Evolutionary conservation across 2,329 filamentous ascomycete genomes (phyloP).

Genomic region (Domatiomyces catenatus): DNA sequence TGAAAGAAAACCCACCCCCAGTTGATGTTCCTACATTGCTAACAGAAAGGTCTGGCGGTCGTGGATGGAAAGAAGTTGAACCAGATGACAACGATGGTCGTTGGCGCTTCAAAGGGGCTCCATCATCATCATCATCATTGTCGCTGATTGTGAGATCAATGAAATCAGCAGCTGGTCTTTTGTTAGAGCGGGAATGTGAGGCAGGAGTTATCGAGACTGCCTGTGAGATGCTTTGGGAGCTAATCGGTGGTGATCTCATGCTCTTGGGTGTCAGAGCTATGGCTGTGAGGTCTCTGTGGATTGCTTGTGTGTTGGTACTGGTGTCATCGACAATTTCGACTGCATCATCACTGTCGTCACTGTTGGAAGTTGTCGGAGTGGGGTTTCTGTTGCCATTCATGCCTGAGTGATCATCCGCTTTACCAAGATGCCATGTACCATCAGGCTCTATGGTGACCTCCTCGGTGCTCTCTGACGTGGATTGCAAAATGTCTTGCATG

Average conservation of each 20-base stretch:
- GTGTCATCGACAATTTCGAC: constrained; percentile 34
- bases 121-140: constrained; percentile 33
- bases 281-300: constrained; percentile 6
- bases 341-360: constrained; percentile 35
- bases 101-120: constrained; percentile 10
- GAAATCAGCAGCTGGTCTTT: constrained; percentile 33
- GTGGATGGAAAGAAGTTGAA: constrained; percentile 1
- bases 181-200: constrained; percentile 20
- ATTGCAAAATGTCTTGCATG: constrained; percentile 69
- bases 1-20: background rate
- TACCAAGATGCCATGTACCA: constrained; percentile 49
- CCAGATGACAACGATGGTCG: constrained; percentile 3
- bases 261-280: constrained; percentile 23
- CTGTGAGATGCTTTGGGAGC: constrained; percentile 19
- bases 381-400: constrained; percentile 26
- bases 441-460: constrained; percentile 83
- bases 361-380: constrained; percentile 21
- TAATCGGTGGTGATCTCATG: constrained; percentile 20
- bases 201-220: constrained; percentile 6
- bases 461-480: constrained; percentile 55
- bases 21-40: background rate
- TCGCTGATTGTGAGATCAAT: constrained; percentile 41
- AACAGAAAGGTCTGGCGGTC: background rate
- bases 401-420: constrained; percentile 1
- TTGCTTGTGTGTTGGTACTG: constrained; percentile 18